These are phyloP conservation scores for Gaultheria prostrata DNA, from an alignment of 148 eudicot genomes.

Conservation along the genomic window DNA sequence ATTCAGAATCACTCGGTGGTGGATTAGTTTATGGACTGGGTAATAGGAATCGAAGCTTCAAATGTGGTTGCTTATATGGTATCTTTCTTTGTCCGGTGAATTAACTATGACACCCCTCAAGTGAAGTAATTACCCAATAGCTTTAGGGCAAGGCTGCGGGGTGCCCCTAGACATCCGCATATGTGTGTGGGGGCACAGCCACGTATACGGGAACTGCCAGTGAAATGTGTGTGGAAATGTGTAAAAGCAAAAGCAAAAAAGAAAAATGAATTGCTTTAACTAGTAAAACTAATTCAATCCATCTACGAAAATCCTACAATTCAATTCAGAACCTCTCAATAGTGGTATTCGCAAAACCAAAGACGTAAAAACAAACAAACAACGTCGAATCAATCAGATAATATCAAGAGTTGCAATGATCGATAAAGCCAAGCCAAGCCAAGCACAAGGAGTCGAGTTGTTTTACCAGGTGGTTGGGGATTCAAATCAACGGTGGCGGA, in stretches of 20 bases:
- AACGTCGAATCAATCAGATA: neutral
- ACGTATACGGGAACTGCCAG: neutral
- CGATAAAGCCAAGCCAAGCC: neutral
- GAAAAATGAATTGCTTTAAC: neutral
- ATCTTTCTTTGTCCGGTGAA: too few species aligned
- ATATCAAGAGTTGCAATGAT: neutral
- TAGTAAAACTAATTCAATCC: neutral
- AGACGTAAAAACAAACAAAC: neutral
- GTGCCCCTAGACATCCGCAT: too few species aligned
- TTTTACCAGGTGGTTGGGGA: constrained; percentile 40
- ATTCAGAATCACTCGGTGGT: too few species aligned
- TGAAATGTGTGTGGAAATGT: neutral
- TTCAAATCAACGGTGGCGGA: constrained; percentile 13
- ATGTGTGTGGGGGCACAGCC: too few species aligned
- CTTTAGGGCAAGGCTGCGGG: too few species aligned
- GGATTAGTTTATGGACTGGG: too few species aligned
- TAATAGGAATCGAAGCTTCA: too few species aligned
- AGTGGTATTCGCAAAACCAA: neutral
- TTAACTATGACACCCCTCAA: too few species aligned
- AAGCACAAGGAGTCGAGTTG: neutral
- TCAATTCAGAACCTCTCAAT: neutral
- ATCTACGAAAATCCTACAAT: neutral
- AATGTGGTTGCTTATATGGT: too few species aligned
- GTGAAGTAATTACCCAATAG: too few species aligned
- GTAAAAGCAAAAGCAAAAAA: too few species aligned